phyloP scores from a whole-genome alignment of 345 rosid species.

The Citrus unshiu region DNA sequence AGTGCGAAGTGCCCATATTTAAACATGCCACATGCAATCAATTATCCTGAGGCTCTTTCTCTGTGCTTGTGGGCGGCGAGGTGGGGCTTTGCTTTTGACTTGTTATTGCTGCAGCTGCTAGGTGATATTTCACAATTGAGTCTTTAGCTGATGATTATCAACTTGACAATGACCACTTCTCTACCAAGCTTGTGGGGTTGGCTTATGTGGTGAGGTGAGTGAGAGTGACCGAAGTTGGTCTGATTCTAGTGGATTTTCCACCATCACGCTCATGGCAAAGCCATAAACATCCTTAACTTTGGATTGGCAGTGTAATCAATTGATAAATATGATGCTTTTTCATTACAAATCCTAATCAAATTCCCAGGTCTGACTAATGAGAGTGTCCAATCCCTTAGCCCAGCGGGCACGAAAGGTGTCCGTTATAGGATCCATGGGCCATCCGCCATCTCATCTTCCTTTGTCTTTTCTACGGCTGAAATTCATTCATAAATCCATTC shows the following conservation, averaged over 20 bases:
- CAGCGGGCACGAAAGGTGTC: background rate
- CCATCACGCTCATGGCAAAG: background rate
- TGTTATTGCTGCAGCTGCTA: background rate
- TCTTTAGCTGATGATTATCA: background rate
- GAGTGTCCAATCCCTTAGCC: background rate
- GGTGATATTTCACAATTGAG: background rate
- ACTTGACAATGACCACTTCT: background rate
- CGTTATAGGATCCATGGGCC: background rate
- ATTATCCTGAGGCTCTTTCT: background rate
- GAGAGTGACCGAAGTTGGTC: background rate
- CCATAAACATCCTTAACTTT: background rate
- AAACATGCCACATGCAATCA: slow-evolving; percentile 28
- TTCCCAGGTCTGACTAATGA: background rate
- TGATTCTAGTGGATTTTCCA: background rate
- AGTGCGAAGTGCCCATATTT: background rate
- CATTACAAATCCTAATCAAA: background rate
- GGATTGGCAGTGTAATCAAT: background rate
- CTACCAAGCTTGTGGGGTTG: background rate
- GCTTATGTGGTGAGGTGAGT: background rate
- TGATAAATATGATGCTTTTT: background rate
- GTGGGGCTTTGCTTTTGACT: background rate
- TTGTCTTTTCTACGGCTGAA: background rate
- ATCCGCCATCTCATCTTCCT: slow-evolving; percentile 5
- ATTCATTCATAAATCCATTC: background rate
- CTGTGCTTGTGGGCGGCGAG: too few relatives aligned